Evolutionary conservation across 2,329 filamentous ascomycete genomes (phyloP).

Genomic region (Penicillium sp.): DNA sequence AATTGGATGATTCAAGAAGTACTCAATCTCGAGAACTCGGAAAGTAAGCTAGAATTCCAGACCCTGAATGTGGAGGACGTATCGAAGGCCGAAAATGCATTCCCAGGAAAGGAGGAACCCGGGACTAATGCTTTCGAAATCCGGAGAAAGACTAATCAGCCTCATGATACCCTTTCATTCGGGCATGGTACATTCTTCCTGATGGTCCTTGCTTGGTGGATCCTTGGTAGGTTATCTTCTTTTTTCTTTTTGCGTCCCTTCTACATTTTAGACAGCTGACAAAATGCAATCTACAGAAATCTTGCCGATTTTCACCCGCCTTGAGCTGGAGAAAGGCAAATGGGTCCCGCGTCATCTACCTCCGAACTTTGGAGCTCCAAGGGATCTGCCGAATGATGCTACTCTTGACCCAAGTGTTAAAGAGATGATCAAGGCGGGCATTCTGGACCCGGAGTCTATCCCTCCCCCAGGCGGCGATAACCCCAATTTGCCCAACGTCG

Average conservation of each 20-base stretch:
- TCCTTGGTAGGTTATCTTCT: too few relatives aligned
- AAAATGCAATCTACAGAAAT: slow-evolving; percentile 29
- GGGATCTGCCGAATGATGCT: slow-evolving; percentile 39
- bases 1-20: slow-evolving; percentile 60
- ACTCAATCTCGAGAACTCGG: slow-evolving; percentile 23
- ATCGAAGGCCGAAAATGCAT: slow-evolving; percentile 10
- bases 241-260: not conserved
- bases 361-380: slow-evolving; percentile 38
- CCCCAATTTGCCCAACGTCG: slow-evolving; percentile 14
- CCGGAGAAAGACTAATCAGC: slow-evolving; percentile 23
- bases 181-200: slow-evolving; percentile 31
- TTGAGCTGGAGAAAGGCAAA: slow-evolving; percentile 40
- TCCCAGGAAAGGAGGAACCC: slow-evolving; percentile 18
- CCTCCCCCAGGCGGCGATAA: slow-evolving; percentile 25
- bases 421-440: slow-evolving; percentile 29
- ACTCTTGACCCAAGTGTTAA: slow-evolving; percentile 36
- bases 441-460: slow-evolving; percentile 22
- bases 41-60: slow-evolving; percentile 28
- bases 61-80: slow-evolving; percentile 18
- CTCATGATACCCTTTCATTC: slow-evolving; percentile 41
- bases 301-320: slow-evolving; percentile 40
- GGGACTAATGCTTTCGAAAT: slow-evolving; percentile 14
- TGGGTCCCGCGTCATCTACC: slow-evolving; percentile 41
- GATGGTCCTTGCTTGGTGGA: slow-evolving; percentile 16
- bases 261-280: not conserved